These are phyloP conservation scores for Penicillium sp. DNA, from an alignment of 2,329 filamentous ascomycete genomes.

Conservation along the genomic window DNA sequence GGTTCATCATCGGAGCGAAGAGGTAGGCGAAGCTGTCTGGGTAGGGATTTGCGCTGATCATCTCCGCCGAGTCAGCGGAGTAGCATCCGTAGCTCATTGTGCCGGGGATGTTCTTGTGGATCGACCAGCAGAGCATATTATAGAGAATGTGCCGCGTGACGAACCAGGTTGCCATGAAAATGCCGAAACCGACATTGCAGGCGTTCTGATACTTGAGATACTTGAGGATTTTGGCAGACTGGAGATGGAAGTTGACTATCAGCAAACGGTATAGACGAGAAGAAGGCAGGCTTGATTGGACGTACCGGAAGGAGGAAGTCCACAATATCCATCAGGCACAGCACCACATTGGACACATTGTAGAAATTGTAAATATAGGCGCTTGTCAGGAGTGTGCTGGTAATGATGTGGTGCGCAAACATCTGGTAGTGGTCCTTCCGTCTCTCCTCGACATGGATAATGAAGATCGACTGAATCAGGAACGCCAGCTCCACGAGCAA, in stretches of 20 bases:
- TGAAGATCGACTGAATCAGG: conserved; percentile 91
- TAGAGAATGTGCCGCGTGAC: conserved; percentile 81
- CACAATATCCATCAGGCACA: conserved; percentile 91
- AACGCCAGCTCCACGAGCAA: conserved; percentile 89
- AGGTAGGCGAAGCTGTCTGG: conserved; percentile 63
- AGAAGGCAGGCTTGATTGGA: background rate
- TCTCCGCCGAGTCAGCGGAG: conserved; percentile 50
- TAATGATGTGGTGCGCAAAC: conserved; percentile 93
- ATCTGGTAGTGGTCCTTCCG: conserved; percentile 96
- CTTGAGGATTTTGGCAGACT: conserved; percentile 92
- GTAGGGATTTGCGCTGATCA: conserved; percentile 38
- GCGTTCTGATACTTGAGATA: conserved; percentile 76
- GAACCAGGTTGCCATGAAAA: conserved; percentile 88
- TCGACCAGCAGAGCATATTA: conserved; percentile 78
- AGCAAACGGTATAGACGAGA: background rate
- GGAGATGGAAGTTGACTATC: conserved; percentile 11
- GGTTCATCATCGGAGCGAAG: conserved; percentile 72
- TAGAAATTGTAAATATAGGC: conserved; percentile 89
- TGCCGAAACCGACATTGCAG: conserved; percentile 81
- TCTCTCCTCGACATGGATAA: conserved; percentile 91
- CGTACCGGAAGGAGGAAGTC: conserved; percentile 85
- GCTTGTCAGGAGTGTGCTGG: conserved; percentile 75
- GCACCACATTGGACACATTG: conserved; percentile 83
- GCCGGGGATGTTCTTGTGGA: conserved; percentile 68
- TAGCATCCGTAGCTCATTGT: conserved; percentile 75